Evolutionary conservation across 768 basidiomycete genomes (phyloP), one percentile per base, ranked within the genome.

Genomic region (Gloeopeniophorella convolvens): DNA sequence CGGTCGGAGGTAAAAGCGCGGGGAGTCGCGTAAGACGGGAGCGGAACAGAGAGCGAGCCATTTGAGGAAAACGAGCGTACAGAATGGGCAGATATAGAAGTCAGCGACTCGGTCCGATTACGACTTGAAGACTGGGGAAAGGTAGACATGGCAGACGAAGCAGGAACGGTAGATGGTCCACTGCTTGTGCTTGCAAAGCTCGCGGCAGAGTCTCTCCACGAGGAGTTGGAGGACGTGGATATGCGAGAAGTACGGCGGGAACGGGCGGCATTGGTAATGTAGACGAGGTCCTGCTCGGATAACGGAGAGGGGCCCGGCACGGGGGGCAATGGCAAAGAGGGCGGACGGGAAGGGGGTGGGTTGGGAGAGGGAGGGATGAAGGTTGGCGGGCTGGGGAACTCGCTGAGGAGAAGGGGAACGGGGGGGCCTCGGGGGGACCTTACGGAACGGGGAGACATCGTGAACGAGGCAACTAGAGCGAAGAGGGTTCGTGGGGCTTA

Each of bases 251-350:
- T 46, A 36, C 69, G 66, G 13, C 70, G 68, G 21, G 67, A 66
- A 23, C 70, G 65, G 10, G 62, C 58, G 31, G 67, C 61, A 23
- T 66, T 61, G 32, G 65, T 70, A 33, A 75, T 69, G 16, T 70
- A 67, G 31, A 72, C 66, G 26, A 70, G 75, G 51, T 76, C 79
- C 31, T 72, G 63, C 50, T 72, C 69, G 2, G 79, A 71, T 21
- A 80, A 70, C 16, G 78, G 70, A 2, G 80, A 80, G 0, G 79
- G 78, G 2, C 79, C 82, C 0, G 85, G 85, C 1, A 85, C 57
- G 3, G 85, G 82, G 0, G 85, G 84, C 3, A 85, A 73, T 0
- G 84, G 83, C 0, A 69, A 58, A 0, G 71, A 65, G 0, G 83
- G 83, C 0, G 83, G 83, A 1, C 66, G 69, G 0, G 78, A 78